A percentile compares a stretch with the other conserved stretches of the same genome.
Conservation (phyloP, 2,329 filamentous ascomycete species). For the Rachicladosporium sp. region DNA sequence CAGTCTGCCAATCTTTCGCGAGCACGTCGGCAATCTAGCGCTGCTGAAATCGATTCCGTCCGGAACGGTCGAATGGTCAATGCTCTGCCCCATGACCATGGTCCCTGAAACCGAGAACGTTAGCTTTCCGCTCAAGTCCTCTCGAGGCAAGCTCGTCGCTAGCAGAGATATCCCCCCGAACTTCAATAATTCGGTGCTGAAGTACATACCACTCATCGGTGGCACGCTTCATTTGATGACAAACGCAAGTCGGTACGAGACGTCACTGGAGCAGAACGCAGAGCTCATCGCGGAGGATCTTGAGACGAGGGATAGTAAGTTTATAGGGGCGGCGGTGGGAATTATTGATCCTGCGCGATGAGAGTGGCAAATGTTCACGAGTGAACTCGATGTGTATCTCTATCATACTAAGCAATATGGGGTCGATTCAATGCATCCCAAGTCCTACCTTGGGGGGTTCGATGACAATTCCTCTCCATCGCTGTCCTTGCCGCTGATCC, state of each 20-base stretch:
- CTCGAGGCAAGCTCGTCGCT: slow-evolving; percentile 14
- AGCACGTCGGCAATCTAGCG: slow-evolving; percentile 23
- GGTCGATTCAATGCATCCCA: too few species aligned
- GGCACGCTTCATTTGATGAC: slow-evolving; percentile 17
- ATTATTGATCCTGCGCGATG: slow-evolving; percentile 17
- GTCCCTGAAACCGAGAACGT: slow-evolving; percentile 20
- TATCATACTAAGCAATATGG: too few species aligned
- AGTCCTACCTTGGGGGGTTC: too few species aligned
- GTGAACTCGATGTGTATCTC: too few species aligned
- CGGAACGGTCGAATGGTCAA: slow-evolving; percentile 26
- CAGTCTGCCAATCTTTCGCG: slow-evolving; percentile 25
- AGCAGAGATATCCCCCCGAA: slow-evolving; percentile 20
- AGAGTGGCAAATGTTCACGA: too few species aligned
- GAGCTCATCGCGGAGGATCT: slow-evolving; percentile 32
- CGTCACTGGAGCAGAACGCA: slow-evolving; percentile 29
- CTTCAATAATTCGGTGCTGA: slow-evolving; percentile 25
- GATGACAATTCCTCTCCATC: too few species aligned
- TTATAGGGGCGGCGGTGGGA: slow-evolving; percentile 25
- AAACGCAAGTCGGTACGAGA: slow-evolving; percentile 23
- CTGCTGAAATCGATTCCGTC: slow-evolving; percentile 20
- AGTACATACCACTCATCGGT: slow-evolving; percentile 23
- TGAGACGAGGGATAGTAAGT: slow-evolving; percentile 18
- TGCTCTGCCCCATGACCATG: slow-evolving; percentile 29
- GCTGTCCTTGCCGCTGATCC: too few species aligned
- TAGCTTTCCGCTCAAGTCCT: slow-evolving; percentile 18